Base-by-base conservation (phyloP, 2,329 filamentous ascomycete species). In the Alternaria brassicae region DNA sequence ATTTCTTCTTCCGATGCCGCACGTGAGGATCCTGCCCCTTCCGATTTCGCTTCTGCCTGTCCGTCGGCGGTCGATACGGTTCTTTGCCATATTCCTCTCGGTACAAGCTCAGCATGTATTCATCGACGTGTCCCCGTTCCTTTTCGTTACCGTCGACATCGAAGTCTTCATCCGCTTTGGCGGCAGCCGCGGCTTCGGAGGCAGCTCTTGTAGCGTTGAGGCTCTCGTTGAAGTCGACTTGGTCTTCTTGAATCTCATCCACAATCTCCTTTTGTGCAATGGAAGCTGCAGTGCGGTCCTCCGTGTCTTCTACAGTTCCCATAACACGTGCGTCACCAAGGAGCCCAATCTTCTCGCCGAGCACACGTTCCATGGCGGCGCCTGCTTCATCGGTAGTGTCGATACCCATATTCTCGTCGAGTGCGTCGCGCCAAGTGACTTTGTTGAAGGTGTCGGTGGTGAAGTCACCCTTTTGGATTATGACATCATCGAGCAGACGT, bases 381-480 rank as follows among this genome's bases (percentile, higher is more conserved):
- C 90, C 91, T 2, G 91, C 91, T 50, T 91, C 91, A 21, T 90
- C 89, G 13, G 59, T 78, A 3, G 75, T 71, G 7, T 77, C 80
- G 34, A 79, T 78, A 13, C 57, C 69, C 23, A 54, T 41, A 15
- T 73, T 83, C 12, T 84, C 81, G 53, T 84, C 86, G 25, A 92
- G 82, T 50, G 91, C 88, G 60, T 92, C 91, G 36, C 86, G 84
- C 50, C 90, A 88, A 2, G 85, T 81, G 41, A 91, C 82, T 69
- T 90, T 92, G 70, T 93, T 93, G 79, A 97, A 94, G 76, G 97
- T 93, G 72, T 99, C 95, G 0, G 95, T 99, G 0, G 94, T 99
- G 77, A 99, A 99, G 67, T 94, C 93, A 63, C 95, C 95, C 76
- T 98, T 95, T 74, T 99, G 96, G 67, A 99, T 99, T 56, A 99